Evolutionary conservation across 116 monocot genomes (phyloP).

Genomic region (Trichopus zeylanicus): DNA sequence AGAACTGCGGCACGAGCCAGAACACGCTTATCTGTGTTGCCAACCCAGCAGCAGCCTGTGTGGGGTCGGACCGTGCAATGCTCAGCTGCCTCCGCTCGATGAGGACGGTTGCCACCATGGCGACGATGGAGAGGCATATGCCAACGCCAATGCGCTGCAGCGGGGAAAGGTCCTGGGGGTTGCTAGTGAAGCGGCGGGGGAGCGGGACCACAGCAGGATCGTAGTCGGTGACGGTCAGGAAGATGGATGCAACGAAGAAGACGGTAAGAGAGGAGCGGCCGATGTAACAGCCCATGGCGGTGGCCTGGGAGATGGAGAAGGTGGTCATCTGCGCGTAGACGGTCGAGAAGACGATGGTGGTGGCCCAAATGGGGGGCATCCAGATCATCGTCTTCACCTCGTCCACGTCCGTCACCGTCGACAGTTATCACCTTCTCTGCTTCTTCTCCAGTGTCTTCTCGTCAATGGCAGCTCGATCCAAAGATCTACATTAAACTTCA

Average conservation of each 20-base stretch:
- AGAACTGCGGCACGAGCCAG: conserved; percentile 1
- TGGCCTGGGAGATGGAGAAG: conserved; percentile 40
- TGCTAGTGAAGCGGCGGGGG: conserved; percentile 15
- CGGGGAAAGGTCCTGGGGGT: conserved; percentile 32
- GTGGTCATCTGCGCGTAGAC: conserved; percentile 40
- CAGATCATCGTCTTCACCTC: conserved; percentile 32
- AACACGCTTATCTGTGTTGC: conserved; percentile 1
- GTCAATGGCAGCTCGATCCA: too few species aligned
- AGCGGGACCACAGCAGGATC: conserved; percentile 32
- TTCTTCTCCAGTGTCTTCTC: too few species aligned
- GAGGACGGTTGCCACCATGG: conserved; percentile 17
- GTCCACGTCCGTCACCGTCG: conserved; percentile 42
- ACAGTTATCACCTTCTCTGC: conserved; percentile 21
- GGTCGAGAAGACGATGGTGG: conserved; percentile 35
- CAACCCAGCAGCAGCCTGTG: too few species aligned
- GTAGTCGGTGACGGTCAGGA: conserved; percentile 35
- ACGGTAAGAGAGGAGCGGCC: conserved; percentile 19
- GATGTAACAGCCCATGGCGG: conserved; percentile 29
- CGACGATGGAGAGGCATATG: conserved; percentile 14
- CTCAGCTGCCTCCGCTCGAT: neutral
- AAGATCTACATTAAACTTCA: too few species aligned
- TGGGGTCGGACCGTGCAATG: neutral
- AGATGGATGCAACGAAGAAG: conserved; percentile 24
- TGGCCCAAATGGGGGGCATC: conserved; percentile 34
- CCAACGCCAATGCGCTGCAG: conserved; percentile 47